These are phyloP conservation scores for Trichosanthes truncata DNA, from an alignment of 306 rosid genomes.

Conservation along the genomic window DNA sequence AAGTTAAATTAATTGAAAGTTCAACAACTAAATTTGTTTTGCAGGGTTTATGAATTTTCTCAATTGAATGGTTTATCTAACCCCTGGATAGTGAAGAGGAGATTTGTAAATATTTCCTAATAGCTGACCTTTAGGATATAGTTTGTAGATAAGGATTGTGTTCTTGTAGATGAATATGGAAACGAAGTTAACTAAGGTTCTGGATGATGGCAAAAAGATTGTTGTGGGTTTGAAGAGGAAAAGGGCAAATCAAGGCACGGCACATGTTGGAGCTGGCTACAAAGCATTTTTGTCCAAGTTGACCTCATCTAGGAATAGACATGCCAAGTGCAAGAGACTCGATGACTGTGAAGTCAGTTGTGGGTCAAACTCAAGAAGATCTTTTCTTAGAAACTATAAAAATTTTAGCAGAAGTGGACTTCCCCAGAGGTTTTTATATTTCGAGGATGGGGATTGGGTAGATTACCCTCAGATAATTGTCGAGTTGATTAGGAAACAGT, in stretches of 20 bases:
- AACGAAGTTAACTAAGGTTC: constrained; percentile 8
- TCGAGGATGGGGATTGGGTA: constrained; percentile 21
- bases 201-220: constrained; percentile 11
- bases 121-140: constrained; percentile 8
- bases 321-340: constrained; percentile 10
- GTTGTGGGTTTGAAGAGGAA: constrained; percentile 20
- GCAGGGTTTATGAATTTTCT: constrained; percentile 17
- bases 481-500: constrained; percentile 13
- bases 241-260: not conserved
- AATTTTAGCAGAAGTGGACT: constrained; percentile 21
- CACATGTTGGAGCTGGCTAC: constrained; percentile 7
- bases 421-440: constrained; percentile 17
- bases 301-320: constrained; percentile 9
- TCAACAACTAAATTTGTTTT: constrained; percentile 9
- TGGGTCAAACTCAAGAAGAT: constrained; percentile 2
- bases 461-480: constrained; percentile 15
- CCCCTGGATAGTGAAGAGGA: not conserved
- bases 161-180: constrained; percentile 17
- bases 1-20: not conserved
- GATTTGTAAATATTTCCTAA: constrained; percentile 9
- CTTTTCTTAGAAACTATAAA: constrained; percentile 14
- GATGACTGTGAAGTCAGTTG: constrained; percentile 1
- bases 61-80: constrained; percentile 15
- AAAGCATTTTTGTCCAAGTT: constrained; percentile 1
- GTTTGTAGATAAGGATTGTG: constrained; percentile 14